These are phyloP conservation scores for Pilatotrama ljubarskyi DNA, from an alignment of 768 basidiomycete species.

Conservation along the genomic window DNA sequence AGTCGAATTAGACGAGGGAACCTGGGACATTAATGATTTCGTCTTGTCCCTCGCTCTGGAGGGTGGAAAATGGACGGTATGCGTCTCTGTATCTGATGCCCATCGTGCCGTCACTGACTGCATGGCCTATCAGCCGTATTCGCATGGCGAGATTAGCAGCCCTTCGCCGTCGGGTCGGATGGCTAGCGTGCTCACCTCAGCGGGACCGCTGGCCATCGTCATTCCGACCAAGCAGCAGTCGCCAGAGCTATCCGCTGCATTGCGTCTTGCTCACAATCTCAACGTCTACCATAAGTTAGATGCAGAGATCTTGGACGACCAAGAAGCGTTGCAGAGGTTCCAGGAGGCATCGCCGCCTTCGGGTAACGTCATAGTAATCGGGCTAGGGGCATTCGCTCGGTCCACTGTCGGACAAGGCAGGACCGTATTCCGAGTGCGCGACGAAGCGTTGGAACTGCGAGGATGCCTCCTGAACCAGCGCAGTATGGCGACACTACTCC, in stretches of 20 bases:
- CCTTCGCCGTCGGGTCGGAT: conserved; percentile 51
- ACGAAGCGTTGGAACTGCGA: conserved; percentile 13
- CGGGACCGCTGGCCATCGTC: conserved; percentile 56
- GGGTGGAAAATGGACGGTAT: conserved; percentile 11
- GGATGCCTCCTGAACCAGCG: conserved; percentile 17
- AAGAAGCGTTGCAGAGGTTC: conserved; percentile 34
- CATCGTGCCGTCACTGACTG: neutral
- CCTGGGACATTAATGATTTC: neutral
- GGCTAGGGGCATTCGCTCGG: conserved; percentile 27
- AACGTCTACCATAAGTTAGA: conserved; percentile 71
- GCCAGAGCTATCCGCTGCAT: conserved; percentile 53
- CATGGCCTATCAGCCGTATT: neutral
- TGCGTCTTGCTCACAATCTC: conserved; percentile 68
- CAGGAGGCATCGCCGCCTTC: conserved; percentile 28
- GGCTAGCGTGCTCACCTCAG: conserved; percentile 61
- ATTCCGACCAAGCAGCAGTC: conserved; percentile 36
- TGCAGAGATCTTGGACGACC: conserved; percentile 52
- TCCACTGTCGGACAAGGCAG: conserved; percentile 15
- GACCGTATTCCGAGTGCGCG: conserved; percentile 22
- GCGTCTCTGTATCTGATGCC: neutral
- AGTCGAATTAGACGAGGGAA: conserved; percentile 1
- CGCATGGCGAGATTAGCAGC: neutral
- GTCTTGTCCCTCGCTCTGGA: conserved; percentile 1
- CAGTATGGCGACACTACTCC: conserved; percentile 53
- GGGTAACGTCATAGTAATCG: conserved; percentile 62